These are phyloP conservation scores for Jackrogersella multiformis DNA, from an alignment of 495 filamentous ascomycete species.

Conservation along the genomic window DNA sequence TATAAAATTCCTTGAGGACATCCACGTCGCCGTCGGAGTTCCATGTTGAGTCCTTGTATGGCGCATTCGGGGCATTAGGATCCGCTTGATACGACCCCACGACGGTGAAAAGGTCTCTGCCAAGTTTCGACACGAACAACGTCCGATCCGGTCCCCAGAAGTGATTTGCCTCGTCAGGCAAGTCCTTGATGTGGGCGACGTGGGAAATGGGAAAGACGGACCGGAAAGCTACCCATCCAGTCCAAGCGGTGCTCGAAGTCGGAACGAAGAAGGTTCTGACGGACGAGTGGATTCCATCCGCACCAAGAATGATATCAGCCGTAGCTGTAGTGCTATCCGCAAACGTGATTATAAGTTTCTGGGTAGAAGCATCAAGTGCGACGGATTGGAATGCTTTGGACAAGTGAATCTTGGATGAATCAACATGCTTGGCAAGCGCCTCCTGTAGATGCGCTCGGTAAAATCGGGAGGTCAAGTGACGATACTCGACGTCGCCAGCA, in stretches of 20 bases:
- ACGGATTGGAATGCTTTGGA: constrained; percentile 40
- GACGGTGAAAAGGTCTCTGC: constrained; percentile 54
- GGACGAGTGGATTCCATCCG: constrained; percentile 48
- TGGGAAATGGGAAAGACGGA: constrained; percentile 56
- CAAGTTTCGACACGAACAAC: constrained; percentile 59
- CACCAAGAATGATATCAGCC: constrained; percentile 48
- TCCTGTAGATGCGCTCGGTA: constrained; percentile 59
- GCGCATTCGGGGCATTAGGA: constrained; percentile 48
- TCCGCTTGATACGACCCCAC: constrained; percentile 57
- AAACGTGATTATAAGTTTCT: constrained; percentile 40
- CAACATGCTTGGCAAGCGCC: constrained; percentile 54
- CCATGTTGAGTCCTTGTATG: constrained; percentile 53
- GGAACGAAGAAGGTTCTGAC: constrained; percentile 52
- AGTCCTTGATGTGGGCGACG: constrained; percentile 50
- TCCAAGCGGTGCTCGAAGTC: constrained; percentile 53
- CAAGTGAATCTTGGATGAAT: constrained; percentile 43
- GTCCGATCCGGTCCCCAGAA: constrained; percentile 61
- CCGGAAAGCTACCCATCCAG: constrained; percentile 57
- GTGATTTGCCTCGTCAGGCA: constrained; percentile 58
- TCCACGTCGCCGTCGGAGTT: constrained; percentile 52
- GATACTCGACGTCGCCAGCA: constrained; percentile 49
- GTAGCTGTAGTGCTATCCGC: constrained; percentile 39
- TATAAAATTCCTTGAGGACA: constrained; percentile 51
- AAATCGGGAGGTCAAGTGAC: constrained; percentile 58
- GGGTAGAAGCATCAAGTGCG: not conserved